Percentiles rank a stretch among this genome's conserved stretches.
phyloP scores from a whole-genome alignment of 306 rosid species.

The Astragalus membranaceus region DNA sequence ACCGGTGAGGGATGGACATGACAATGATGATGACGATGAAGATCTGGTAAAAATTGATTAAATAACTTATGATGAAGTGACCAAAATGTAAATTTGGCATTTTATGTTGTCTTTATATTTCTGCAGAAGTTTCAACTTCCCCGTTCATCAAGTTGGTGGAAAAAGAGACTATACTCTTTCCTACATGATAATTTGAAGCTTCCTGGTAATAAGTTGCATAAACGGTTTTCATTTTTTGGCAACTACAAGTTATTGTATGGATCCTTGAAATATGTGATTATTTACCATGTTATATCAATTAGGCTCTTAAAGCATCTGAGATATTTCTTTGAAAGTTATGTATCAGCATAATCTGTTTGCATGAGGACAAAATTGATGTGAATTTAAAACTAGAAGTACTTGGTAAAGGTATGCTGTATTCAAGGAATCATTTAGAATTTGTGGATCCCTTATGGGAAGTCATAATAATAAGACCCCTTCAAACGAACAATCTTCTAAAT shows the following conservation, averaged over 20 bases:
- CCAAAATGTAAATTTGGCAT: background rate
- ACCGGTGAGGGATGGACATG: constrained; percentile 58
- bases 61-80: constrained; percentile 7
- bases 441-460: background rate
- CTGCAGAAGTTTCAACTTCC: constrained; percentile 88
- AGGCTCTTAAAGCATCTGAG: background rate
- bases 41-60: constrained; percentile 59
- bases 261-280: background rate
- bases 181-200: constrained; percentile 82
- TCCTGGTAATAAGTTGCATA: constrained; percentile 51
- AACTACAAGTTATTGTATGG: background rate
- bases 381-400: background rate
- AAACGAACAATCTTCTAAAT: constrained; percentile 27
- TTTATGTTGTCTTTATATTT: constrained; percentile 13
- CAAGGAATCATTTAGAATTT: background rate
- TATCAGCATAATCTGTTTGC: constrained; percentile 14
- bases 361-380: background rate
- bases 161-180: constrained; percentile 64
- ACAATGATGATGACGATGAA: constrained; percentile 64
- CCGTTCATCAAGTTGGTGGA: constrained; percentile 72
- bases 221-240: constrained; percentile 3
- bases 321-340: background rate
- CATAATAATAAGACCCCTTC: background rate
- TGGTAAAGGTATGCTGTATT: background rate
- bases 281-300: background rate